These are phyloP conservation scores for Suillus brevipes DNA, from an alignment of 768 basidiomycete genomes.

Conservation along the genomic window DNA sequence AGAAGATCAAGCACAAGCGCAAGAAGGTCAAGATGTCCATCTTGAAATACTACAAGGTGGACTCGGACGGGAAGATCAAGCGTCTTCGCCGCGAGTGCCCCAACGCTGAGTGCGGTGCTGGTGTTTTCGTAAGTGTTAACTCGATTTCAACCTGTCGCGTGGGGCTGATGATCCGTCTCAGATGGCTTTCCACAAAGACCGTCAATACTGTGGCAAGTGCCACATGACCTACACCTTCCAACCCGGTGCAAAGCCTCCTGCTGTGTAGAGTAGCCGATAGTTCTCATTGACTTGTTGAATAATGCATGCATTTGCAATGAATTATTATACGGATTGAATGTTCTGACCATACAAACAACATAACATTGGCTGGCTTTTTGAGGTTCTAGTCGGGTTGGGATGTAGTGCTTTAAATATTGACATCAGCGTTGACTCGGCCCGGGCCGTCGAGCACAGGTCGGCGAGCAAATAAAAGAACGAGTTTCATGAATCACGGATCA, in stretches of 20 bases:
- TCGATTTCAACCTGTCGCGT: background rate
- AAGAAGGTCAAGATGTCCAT: conserved; percentile 99
- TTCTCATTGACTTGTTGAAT: background rate
- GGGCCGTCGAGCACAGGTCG: too few relatives aligned
- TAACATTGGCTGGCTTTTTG: background rate
- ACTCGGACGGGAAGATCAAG: conserved; percentile 99
- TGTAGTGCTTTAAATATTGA: background rate
- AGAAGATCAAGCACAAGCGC: conserved; percentile 99
- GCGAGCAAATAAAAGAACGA: too few relatives aligned
- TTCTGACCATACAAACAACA: background rate
- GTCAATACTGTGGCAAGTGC: conserved; percentile 98
- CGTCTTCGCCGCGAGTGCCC: conserved; percentile 97
- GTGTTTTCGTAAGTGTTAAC: conserved; percentile 67
- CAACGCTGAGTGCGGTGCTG: conserved; percentile 78
- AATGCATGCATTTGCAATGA: background rate
- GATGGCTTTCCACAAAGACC: conserved; percentile 99
- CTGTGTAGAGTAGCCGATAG: conserved; percentile 43
- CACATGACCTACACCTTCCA: conserved; percentile 85
- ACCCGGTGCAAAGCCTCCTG: conserved; percentile 77
- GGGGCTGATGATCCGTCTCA: conserved; percentile 32
- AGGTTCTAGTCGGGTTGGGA: background rate
- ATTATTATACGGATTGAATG: background rate
- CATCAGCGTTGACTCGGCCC: too few relatives aligned
- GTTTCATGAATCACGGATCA: too few relatives aligned
- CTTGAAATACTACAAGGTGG: conserved; percentile 99